Conservation (phyloP, 495 filamentous ascomycete species). For the Daldinia loculata region DNA sequence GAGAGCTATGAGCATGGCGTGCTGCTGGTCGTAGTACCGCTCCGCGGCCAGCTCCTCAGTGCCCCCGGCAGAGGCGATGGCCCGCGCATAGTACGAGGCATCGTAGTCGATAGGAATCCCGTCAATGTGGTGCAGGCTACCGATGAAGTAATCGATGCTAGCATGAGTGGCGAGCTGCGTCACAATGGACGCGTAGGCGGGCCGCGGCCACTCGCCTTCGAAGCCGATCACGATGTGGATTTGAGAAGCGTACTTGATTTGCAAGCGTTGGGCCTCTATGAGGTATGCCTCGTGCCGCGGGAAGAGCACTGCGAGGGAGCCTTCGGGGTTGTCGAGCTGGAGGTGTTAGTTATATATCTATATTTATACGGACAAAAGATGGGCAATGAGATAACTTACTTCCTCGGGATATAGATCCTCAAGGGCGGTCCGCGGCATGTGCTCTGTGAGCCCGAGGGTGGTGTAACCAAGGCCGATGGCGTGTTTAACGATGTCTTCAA, state of each 20-base stretch:
- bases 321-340: slow-evolving; percentile 50
- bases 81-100: slow-evolving; percentile 69
- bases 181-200: slow-evolving; percentile 67
- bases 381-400: slow-evolving; percentile 52
- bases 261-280: slow-evolving; percentile 74
- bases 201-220: slow-evolving; percentile 90
- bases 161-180: slow-evolving; percentile 64
- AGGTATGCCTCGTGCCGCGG: slow-evolving; percentile 76
- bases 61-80: slow-evolving; percentile 36
- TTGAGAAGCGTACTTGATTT: slow-evolving; percentile 69
- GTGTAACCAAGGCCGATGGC: slow-evolving; percentile 82
- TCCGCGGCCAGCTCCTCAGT: slow-evolving; percentile 77
- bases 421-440: slow-evolving; percentile 81
- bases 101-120: slow-evolving; percentile 92
- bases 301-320: slow-evolving; percentile 50
- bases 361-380: not conserved
- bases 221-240: slow-evolving; percentile 90
- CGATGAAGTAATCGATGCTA: slow-evolving; percentile 85
- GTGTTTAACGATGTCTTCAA: slow-evolving; percentile 82
- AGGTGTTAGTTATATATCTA: slow-evolving; percentile 19
- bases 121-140: slow-evolving; percentile 87
- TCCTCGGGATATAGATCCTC: slow-evolving; percentile 94
- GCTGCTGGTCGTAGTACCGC: slow-evolving; percentile 88
- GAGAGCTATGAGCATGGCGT: slow-evolving; percentile 76
- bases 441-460: slow-evolving; percentile 91